These are phyloP conservation scores for Podochytrium sp. DNA, from an alignment of 192 early-diverging fungal species.

Conservation along the genomic window DNA sequence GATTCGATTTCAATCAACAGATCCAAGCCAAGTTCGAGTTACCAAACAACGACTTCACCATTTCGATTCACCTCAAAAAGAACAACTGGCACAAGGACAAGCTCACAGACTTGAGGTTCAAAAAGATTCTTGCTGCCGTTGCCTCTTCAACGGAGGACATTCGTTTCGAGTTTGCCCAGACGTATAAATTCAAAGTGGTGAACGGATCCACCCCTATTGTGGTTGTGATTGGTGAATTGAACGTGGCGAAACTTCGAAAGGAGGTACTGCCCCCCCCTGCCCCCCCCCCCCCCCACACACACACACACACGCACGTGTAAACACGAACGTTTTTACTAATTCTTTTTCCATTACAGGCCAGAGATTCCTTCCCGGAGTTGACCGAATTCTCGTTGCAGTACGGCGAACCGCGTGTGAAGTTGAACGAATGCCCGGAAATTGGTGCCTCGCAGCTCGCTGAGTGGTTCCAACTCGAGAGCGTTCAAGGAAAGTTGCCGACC, in stretches of 20 bases:
- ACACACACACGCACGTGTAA: neutral
- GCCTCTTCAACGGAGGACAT: neutral
- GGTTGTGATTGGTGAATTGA: neutral
- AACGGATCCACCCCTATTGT: neutral
- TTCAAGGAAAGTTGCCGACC: neutral
- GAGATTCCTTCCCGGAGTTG: neutral
- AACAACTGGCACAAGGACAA: neutral
- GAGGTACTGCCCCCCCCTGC: too few relatives aligned
- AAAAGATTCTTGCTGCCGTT: neutral
- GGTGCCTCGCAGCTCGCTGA: neutral
- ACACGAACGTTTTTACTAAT: neutral
- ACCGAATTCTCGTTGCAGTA: neutral
- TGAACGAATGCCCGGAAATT: neutral
- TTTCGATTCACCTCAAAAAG: neutral
- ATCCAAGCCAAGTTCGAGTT: slow-evolving; percentile 4
- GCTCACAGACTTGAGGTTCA: slow-evolving; percentile 5
- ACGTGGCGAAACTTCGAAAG: neutral
- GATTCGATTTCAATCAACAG: too few relatives aligned
- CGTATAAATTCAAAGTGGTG: neutral
- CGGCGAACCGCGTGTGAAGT: neutral
- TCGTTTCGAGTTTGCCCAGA: slow-evolving; percentile 1
- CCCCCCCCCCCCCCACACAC: too few relatives aligned
- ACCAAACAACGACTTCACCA: neutral
- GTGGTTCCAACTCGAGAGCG: neutral
- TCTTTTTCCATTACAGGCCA: neutral